Base-by-base conservation (phyloP, 2,329 filamentous ascomycete species). In the Alternaria viburni region DNA sequence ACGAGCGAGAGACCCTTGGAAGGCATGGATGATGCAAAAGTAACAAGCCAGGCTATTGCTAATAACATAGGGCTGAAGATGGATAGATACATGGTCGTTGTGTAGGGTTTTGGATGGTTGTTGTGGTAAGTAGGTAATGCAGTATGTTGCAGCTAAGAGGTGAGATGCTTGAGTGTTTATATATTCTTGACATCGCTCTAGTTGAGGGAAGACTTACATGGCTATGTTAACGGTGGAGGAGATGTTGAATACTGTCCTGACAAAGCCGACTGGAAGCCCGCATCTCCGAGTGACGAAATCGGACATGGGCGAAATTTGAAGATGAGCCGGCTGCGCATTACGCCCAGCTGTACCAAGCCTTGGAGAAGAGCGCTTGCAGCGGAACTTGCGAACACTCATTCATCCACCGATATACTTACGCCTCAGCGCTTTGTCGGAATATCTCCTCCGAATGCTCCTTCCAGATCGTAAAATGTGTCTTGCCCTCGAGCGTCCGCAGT, bases 401-500 rank as follows among this genome's bases (percentile, higher is more conserved):
- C 5, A 41, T 36, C 32, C 15, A 36, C 32, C 19, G 30, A 13
- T 30, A n/a, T 21, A 21, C 11, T 25, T 61, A 69, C 43, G 56
- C 57, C 64, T 58, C 59, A 12, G 64, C 66, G 30, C 49, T 52
- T 9, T 59, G 47, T 25, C 47, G 32, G 57, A 69, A 73, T 30
- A 71, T 68, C 52, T 71, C 69, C 25, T 67, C 64, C 19, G 57
- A 62, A 54, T 68, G 63, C 36, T 69, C 57, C 17, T 71, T 69
- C 69, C 69, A 73, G 32, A 72, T 69, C 10, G 66, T 71, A 15
- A 65, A 69, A 64, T 72, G 71, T 19, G 67, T 73, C 57, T 64
- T 65, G 19, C 66, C 65, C 55, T 69, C 47, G 15, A 73, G 46
- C 15, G 68, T 63, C 54, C 54, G 68, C 57, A 72, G 60, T 43